These are phyloP conservation scores for Pythium coloratum DNA, from an alignment of 352 stramenopile species.

Conservation along the genomic window DNA sequence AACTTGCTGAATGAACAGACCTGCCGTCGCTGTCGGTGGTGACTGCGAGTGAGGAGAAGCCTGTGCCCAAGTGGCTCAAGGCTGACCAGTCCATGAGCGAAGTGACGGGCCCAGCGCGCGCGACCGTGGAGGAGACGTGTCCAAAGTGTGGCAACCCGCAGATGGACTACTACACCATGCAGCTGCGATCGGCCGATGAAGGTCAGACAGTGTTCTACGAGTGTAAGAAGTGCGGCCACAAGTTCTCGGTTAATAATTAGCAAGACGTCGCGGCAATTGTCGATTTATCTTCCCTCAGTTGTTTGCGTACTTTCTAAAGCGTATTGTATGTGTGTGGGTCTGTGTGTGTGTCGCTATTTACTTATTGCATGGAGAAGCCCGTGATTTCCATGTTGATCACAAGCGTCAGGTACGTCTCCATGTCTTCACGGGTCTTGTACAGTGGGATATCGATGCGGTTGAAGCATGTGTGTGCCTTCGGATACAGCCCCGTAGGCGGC, in stretches of 20 bases:
- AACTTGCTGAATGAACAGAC: constrained; percentile 35
- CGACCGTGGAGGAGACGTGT: constrained; percentile 98
- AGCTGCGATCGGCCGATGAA: constrained; percentile 98
- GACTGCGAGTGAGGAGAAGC: constrained; percentile 76
- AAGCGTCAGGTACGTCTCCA: constrained; percentile 95
- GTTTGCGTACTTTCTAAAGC: not conserved
- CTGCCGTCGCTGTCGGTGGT: constrained; percentile 77
- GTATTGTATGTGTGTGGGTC: constrained; percentile 5
- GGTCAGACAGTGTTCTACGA: constrained; percentile 99
- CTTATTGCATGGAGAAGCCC: constrained; percentile 96
- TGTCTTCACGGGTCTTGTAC: constrained; percentile 69
- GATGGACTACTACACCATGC: constrained; percentile 99
- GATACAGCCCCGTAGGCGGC: constrained; percentile 69
- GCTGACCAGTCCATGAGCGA: constrained; percentile 70
- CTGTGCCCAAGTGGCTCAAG: constrained; percentile 80
- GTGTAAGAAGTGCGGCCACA: constrained; percentile 96
- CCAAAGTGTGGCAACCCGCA: constrained; percentile 96
- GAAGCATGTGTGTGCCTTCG: constrained; percentile 88
- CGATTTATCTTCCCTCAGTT: not conserved
- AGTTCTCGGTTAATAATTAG: constrained; percentile 90
- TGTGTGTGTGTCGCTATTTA: not conserved
- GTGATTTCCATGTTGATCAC: constrained; percentile 98
- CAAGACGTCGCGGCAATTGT: constrained; percentile 1
- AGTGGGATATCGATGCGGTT: constrained; percentile 86
- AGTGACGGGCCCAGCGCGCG: constrained; percentile 85